Evolutionary conservation across 805 yeast genomes (phyloP).

Genomic region (Lachancea cidri): DNA sequence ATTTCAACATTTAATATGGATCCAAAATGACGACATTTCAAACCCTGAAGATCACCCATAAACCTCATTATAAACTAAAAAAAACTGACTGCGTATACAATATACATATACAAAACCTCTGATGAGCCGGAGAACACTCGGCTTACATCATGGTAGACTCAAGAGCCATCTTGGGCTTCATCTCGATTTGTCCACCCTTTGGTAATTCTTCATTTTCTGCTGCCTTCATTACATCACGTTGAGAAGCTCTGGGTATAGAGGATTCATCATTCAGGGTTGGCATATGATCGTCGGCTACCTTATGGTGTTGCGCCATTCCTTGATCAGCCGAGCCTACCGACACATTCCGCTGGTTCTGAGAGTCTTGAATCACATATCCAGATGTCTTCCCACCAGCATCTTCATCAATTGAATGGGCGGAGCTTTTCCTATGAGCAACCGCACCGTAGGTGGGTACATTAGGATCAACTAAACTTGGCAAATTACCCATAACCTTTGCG

Average conservation of each 20-base stretch:
- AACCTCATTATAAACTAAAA: too few relatives aligned
- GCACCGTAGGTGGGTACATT: conserved; percentile 24
- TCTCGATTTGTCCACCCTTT: not conserved
- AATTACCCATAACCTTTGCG: conserved; percentile 20
- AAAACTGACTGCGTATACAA: too few relatives aligned
- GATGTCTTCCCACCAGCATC: not conserved
- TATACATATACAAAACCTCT: too few relatives aligned
- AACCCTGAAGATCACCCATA: too few relatives aligned
- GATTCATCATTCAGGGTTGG: not conserved
- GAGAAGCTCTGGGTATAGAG: not conserved
- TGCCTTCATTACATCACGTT: not conserved
- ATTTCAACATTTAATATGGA: too few relatives aligned
- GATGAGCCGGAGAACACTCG: not conserved
- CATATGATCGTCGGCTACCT: conserved; percentile 3
- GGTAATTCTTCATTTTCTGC: not conserved
- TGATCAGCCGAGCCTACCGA: conserved; percentile 7
- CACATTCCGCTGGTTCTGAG: conserved; percentile 4
- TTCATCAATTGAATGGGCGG: too few relatives aligned
- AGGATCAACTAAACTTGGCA: conserved; percentile 29
- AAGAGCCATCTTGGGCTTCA: not conserved
- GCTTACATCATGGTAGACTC: not conserved
- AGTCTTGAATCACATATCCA: conserved; percentile 4
- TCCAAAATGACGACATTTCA: too few relatives aligned
- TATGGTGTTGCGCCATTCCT: not conserved
- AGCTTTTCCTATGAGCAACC: conserved; percentile 9